phyloP scores from a whole-genome alignment of 352 stramenopile genomes.

The Phytophthora chlamydospora region DNA sequence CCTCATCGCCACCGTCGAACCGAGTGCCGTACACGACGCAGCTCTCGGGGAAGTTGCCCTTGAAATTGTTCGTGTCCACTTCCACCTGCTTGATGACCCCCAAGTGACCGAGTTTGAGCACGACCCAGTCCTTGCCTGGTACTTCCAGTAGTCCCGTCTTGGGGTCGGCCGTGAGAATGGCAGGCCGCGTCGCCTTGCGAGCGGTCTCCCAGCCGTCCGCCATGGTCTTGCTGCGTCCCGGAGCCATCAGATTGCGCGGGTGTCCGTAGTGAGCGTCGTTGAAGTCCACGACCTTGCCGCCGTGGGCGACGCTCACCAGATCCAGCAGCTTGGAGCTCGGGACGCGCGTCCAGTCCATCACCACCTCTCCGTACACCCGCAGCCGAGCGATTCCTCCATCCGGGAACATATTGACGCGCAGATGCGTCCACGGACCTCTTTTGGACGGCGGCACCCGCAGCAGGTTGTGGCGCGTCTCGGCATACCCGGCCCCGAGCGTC shows the following conservation, averaged over 20 bases:
- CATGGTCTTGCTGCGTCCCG: conserved; percentile 91
- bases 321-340: conserved; percentile 68
- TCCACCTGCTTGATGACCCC: conserved; percentile 73
- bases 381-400: conserved; percentile 93
- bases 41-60: conserved; percentile 95
- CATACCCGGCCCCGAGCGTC: conserved; percentile 78
- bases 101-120: conserved; percentile 90
- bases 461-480: conserved; percentile 87
- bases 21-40: conserved; percentile 78
- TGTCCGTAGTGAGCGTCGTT: conserved; percentile 96
- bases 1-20: conserved; percentile 45
- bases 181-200: conserved; percentile 85
- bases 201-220: conserved; percentile 95
- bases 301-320: conserved; percentile 84
- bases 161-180: conserved; percentile 60
- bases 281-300: conserved; percentile 87
- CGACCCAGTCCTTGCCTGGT: conserved; percentile 91
- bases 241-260: conserved; percentile 91
- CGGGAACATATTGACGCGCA: conserved; percentile 94
- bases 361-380: conserved; percentile 77
- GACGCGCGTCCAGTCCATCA: conserved; percentile 69
- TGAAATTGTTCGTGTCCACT: conserved; percentile 96
- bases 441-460: conserved; percentile 57
- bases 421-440: conserved; percentile 74
- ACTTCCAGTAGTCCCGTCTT: conserved; percentile 60